These are phyloP conservation scores for Mentha longifolia DNA, from an alignment of 257 asterid genomes.

Conservation along the genomic window DNA sequence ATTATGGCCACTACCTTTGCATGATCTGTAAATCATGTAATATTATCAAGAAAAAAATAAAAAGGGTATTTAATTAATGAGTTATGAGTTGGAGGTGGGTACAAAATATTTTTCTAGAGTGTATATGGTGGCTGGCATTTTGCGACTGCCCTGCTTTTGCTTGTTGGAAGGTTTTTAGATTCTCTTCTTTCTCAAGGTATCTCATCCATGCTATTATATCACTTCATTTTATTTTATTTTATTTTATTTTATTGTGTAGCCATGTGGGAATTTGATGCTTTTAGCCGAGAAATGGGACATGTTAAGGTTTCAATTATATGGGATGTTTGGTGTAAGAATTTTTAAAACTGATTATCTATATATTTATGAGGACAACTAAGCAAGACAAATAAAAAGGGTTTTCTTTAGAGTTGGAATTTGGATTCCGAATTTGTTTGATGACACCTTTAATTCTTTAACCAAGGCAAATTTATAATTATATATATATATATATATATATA, in stretches of 20 bases:
- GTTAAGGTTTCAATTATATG: conserved; percentile 4
- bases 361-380: conserved; percentile 7
- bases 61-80: not conserved
- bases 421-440: not conserved
- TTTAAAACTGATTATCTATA: not conserved
- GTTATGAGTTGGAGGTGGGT: conserved; percentile 35
- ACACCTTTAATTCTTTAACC: not conserved
- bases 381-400: conserved; percentile 9
- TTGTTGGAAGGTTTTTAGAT: conserved; percentile 24
- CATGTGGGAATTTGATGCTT: conserved; percentile 36
- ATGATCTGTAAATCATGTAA: conserved; percentile 38
- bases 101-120: not conserved
- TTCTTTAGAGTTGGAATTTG: not conserved
- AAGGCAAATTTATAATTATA: too few species aligned
- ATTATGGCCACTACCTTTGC: conserved; percentile 16
- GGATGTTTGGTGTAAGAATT: conserved; percentile 6
- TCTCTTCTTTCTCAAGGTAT: conserved; percentile 31
- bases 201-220: conserved; percentile 33
- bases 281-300: conserved; percentile 22
- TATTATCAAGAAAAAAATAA: conserved; percentile 8
- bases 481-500: too few species aligned
- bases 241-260: conserved; percentile 15
- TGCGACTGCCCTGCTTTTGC: conserved; percentile 36
- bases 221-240: not conserved
- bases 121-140: conserved; percentile 33